Percentiles rank a stretch among this genome's conserved stretches.
phyloP scores from a whole-genome alignment of 2,329 filamentous ascomycete species.

The Trichophyton rubrum region DNA sequence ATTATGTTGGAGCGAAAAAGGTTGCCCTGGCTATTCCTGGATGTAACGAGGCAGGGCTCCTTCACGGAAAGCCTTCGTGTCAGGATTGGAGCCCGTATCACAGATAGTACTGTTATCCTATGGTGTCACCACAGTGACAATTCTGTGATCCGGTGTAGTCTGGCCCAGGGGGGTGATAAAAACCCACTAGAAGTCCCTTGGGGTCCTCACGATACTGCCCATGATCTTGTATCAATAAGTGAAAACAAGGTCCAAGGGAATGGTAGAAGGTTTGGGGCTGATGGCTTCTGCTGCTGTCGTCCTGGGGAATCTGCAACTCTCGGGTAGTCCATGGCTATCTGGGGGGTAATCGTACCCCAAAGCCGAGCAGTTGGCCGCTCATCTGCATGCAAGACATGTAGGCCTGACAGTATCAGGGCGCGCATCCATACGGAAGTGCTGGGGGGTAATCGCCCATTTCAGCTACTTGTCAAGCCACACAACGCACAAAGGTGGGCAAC shows the following conservation, averaged over 20 bases:
- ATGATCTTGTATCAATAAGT: not conserved
- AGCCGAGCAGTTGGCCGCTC: not conserved
- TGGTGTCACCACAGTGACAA: constrained; percentile 1
- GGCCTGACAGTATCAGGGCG: not conserved
- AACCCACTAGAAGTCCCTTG: not conserved
- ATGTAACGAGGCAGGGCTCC: not conserved
- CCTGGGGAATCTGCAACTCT: not conserved
- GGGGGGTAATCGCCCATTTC: not conserved
- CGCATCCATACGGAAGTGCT: not conserved
- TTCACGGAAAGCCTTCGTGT: not conserved
- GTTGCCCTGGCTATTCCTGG: not conserved
- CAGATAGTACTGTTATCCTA: not conserved
- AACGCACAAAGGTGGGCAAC: not conserved
- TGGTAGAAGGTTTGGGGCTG: not conserved
- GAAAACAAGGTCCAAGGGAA: not conserved
- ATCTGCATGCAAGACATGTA: constrained; percentile 1
- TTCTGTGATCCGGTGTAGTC: not conserved
- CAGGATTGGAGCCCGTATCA: not conserved
- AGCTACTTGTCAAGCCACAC: not conserved
- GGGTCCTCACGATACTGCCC: not conserved
- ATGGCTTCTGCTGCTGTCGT: not conserved
- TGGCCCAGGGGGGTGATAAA: not conserved
- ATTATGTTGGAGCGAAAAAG: not conserved
- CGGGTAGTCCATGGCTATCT: not conserved
- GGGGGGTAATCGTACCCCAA: not conserved